Evolutionary conservation across 2,329 filamentous ascomycete species (phyloP).

Genomic region (Penicillium sp.): DNA sequence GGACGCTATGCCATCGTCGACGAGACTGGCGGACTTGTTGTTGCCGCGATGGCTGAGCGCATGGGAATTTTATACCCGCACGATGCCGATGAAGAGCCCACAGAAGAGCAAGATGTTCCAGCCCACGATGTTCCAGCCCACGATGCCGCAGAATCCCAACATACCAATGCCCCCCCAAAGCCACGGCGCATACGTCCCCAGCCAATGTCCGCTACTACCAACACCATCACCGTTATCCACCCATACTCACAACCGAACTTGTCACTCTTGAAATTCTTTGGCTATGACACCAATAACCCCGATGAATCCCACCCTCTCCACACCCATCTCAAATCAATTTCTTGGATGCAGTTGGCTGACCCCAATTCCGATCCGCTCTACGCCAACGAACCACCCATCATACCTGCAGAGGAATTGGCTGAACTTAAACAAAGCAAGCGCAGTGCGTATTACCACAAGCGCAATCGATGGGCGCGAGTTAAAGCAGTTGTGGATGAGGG

Average conservation of each 20-base stretch:
- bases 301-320: constrained; percentile 66
- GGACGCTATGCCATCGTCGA: constrained; percentile 75
- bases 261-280: constrained; percentile 77
- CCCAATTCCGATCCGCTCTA: constrained; percentile 70
- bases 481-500: constrained; percentile 66
- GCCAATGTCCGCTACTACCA: constrained; percentile 43
- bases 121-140: neutral
- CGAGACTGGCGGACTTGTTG: constrained; percentile 73
- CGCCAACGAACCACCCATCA: constrained; percentile 52
- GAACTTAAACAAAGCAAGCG: constrained; percentile 72
- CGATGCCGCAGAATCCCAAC: constrained; percentile 7
- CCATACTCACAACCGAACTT: constrained; percentile 73
- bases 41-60: constrained; percentile 75
- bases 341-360: constrained; percentile 82
- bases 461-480: constrained; percentile 67
- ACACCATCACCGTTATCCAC: constrained; percentile 53
- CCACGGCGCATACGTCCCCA: constrained; percentile 23
- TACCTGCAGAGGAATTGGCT: constrained; percentile 54
- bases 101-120: constrained; percentile 5
- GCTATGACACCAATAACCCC: constrained; percentile 62
- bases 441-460: constrained; percentile 80
- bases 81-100: constrained; percentile 19
- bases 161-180: constrained; percentile 11
- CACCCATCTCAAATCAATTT: constrained; percentile 70
- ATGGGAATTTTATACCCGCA: constrained; percentile 67